These are phyloP conservation scores for Sinapis alba DNA, from an alignment of 441 rosid species.

Conservation along the genomic window DNA sequence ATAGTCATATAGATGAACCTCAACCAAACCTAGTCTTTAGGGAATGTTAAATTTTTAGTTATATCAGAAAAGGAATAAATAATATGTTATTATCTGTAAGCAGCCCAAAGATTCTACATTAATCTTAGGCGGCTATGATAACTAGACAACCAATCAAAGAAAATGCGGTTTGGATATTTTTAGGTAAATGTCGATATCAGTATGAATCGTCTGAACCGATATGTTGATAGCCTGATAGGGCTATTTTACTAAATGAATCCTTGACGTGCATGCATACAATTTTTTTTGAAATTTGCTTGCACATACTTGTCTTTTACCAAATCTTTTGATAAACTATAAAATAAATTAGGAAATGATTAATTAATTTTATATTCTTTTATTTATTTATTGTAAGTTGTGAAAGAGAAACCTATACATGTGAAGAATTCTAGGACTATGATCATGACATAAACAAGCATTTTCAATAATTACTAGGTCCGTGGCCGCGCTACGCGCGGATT, in stretches of 20 bases:
- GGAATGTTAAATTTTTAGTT: slow-evolving; percentile 11
- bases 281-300: not conserved
- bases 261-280: slow-evolving; percentile 16
- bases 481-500: no score
- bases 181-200: slow-evolving; percentile 33
- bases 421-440: not conserved
- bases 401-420: not conserved
- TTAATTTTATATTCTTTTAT: no score
- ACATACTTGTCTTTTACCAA: no score
- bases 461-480: no score
- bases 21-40: slow-evolving; percentile 24
- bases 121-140: slow-evolving; percentile 31
- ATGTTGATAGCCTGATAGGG: slow-evolving; percentile 10
- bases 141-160: slow-evolving; percentile 2
- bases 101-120: slow-evolving; percentile 24
- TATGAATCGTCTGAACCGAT: slow-evolving; percentile 28
- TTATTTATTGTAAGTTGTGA: no score
- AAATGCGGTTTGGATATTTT: slow-evolving; percentile 16
- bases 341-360: no score
- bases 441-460: slow-evolving; percentile 29
- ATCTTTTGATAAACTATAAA: no score
- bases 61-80: slow-evolving; percentile 7
- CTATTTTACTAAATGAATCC: slow-evolving; percentile 4
- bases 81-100: slow-evolving; percentile 13
- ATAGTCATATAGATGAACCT: slow-evolving; percentile 23